Percentiles rank a stretch among this genome's conserved stretches.
These are phyloP conservation scores for Gamarada debralockiae DNA, from an alignment of 495 filamentous ascomycete genomes.

Conservation along the genomic window DNA sequence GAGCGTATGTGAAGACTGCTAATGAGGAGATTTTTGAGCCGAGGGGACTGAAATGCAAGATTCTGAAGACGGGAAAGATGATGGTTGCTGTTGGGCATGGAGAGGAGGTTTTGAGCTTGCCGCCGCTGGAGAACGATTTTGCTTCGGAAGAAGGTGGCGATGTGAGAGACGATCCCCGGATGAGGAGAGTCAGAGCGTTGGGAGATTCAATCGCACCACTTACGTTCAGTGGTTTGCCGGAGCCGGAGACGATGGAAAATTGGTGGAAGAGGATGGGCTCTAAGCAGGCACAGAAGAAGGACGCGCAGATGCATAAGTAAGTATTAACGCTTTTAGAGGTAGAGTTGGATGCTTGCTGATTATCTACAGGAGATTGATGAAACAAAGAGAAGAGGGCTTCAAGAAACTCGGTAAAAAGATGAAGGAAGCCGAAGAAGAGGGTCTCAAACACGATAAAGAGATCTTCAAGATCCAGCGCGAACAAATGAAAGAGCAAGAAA, in stretches of 20 bases:
- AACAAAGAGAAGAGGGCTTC: too few species aligned
- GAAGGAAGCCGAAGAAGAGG: slow-evolving; percentile 1
- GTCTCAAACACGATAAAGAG: neutral
- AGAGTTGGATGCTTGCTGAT: too few species aligned
- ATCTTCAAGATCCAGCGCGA: neutral
- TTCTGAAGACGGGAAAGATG: slow-evolving; percentile 10
- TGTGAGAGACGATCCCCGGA: neutral
- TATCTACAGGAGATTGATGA: too few species aligned
- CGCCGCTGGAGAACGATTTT: neutral
- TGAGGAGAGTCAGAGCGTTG: neutral
- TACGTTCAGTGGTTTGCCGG: slow-evolving; percentile 1
- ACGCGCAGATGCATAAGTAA: neutral
- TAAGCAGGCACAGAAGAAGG: slow-evolving; percentile 4
- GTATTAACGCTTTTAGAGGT: too few species aligned
- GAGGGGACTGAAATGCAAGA: slow-evolving; percentile 1
- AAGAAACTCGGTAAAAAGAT: too few species aligned
- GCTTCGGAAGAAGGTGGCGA: neutral
- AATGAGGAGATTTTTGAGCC: neutral
- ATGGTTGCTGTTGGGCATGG: slow-evolving; percentile 4
- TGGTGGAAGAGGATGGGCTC: slow-evolving; percentile 6
- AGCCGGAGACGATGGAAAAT: neutral
- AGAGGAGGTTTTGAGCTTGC: neutral
- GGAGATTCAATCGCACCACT: neutral
- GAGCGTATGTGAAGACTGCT: neutral
- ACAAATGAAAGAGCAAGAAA: slow-evolving; percentile 7